Evolutionary conservation across 2,329 filamentous ascomycete species (phyloP).

Genomic region (Incumbomyces lentus): DNA sequence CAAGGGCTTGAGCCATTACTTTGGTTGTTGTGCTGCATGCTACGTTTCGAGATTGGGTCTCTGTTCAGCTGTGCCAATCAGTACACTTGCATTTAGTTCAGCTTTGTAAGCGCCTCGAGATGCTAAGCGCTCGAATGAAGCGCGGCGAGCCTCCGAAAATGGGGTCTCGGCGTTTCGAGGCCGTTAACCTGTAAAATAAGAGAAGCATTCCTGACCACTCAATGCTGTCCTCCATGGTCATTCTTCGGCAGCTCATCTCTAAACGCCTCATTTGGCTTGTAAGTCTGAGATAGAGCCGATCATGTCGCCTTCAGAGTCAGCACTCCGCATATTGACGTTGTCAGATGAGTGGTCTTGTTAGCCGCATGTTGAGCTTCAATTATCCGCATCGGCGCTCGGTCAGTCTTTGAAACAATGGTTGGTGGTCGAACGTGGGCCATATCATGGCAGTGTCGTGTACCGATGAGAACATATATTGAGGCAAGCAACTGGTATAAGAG

Average conservation of each 20-base stretch:
- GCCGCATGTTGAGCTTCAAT: conserved; percentile 4
- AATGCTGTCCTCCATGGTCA: neutral
- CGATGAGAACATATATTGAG: neutral
- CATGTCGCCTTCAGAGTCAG: neutral
- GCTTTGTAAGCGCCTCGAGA: neutral
- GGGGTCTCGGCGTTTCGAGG: conserved; percentile 7
- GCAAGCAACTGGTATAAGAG: conserved; percentile 5
- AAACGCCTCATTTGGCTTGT: neutral
- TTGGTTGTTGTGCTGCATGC: neutral
- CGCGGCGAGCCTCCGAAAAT: neutral
- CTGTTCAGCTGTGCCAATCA: too few species aligned
- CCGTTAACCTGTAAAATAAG: neutral
- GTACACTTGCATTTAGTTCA: neutral
- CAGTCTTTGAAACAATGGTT: neutral
- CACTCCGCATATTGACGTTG: neutral
- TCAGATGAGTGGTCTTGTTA: conserved; percentile 4
- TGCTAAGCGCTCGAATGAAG: neutral
- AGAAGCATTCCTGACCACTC: conserved; percentile 3
- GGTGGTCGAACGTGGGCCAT: neutral
- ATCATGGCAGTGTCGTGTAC: neutral
- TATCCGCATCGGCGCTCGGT: conserved; percentile 2
- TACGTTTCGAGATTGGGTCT: neutral
- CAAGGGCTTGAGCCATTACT: neutral
- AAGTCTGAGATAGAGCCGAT: neutral
- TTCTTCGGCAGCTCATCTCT: neutral